Evolutionary conservation across 148 eudicot genomes (phyloP), one percentile per base, ranked within the genome.

Genomic region (Linanthus parryae): DNA sequence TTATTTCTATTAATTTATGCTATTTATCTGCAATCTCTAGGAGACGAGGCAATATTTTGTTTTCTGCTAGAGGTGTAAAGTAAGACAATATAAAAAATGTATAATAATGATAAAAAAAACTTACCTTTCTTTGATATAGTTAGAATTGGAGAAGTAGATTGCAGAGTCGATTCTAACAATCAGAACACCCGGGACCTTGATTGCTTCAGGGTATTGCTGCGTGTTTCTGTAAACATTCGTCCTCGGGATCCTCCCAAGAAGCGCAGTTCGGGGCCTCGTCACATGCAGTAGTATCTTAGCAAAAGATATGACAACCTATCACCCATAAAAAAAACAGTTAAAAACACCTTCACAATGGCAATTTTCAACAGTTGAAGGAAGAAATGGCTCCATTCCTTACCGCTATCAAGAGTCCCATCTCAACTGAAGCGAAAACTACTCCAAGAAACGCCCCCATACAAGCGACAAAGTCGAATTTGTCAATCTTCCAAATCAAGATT

Each of bases 231-330:
- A 91, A 38, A 83, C 79, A 21, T 75, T 63, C 2, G 92, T 69
- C 58, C 82, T 70, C 0, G 89, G 95, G n/a, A 91, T 70, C 62
- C 73, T 86, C 17, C 97, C 97, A 5, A 86, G 67, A 28, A 81
- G 47, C 7, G 84, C 80, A 0, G 89, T 86, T 43, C 95, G 64
- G 38, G 97, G 97, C 54, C 97, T 76, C 0, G 97, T 86, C 21
- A 86, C 86, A 73, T 83, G 95, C 19, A 91, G 54, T 14, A 91
- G 81, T 48, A 91, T 69, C 62, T 86, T 91, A 7, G 95, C 91
- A 41, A 91, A 73, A 7, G 97, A 90, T 52, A 90, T 78, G 2
- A 76, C 64, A 4, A 85, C 97, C 97, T 88, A 59, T 63, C 25
- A 70, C 5, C 12, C n/a, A n/a, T n/a, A n/a, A n/a, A n/a, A n/a